phyloP scores from a whole-genome alignment of 805 yeast genomes.

The Candida patagonica region DNA sequence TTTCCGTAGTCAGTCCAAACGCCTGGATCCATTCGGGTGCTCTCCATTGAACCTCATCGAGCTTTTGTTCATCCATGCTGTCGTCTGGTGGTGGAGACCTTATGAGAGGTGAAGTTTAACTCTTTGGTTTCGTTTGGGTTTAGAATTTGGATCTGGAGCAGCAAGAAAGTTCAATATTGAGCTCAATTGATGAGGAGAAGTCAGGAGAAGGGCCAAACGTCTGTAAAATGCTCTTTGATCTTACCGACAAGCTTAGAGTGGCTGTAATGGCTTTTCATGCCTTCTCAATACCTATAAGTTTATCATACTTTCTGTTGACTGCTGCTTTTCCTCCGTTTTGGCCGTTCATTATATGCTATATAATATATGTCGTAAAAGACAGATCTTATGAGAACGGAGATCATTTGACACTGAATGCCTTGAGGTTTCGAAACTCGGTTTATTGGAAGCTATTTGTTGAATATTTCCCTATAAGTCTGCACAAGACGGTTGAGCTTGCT shows the following conservation, averaged over 20 bases:
- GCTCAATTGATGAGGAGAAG: no score
- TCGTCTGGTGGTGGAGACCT: not conserved
- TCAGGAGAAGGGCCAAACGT: no score
- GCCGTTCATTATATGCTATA: conserved; percentile 58
- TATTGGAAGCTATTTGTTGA: conserved; percentile 65
- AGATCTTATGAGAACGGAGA: conserved; percentile 70
- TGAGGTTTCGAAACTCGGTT: conserved; percentile 43
- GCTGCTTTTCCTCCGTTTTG: conserved; percentile 57
- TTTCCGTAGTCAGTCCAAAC: conserved; percentile 70
- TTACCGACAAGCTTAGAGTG: no score
- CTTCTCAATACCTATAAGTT: conserved; percentile 50
- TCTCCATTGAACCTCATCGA: conserved; percentile 94
- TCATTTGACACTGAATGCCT: conserved; percentile 47
- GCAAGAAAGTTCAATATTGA: no score
- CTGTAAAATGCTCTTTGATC: no score
- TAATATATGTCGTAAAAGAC: conserved; percentile 48
- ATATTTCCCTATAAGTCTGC: conserved; percentile 72
- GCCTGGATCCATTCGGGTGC: conserved; percentile 96
- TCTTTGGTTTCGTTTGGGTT: no score
- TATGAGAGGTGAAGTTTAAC: no score
- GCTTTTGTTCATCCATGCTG: conserved; percentile 18
- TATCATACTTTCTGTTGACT: conserved; percentile 38
- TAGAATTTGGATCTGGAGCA: no score
- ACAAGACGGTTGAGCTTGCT: conserved; percentile 55
- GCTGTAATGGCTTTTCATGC: conserved; percentile 61